These are phyloP conservation scores for Glarea lozoyensis DNA, from an alignment of 495 filamentous ascomycete genomes.

Conservation along the genomic window DNA sequence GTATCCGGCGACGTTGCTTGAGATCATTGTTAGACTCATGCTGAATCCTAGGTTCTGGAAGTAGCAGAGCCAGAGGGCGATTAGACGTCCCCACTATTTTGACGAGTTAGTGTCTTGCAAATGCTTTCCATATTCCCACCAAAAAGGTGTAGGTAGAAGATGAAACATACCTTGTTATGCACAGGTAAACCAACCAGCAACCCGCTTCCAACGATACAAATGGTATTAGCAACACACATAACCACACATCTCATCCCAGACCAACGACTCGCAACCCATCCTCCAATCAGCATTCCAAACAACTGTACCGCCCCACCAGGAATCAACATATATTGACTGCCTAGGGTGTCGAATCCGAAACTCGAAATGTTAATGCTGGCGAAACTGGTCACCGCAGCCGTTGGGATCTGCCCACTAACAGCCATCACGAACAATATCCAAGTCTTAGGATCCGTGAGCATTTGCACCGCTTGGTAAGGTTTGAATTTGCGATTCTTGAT, in stretches of 20 bases:
- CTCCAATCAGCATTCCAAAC: slow-evolving; percentile 37
- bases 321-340: slow-evolving; percentile 5
- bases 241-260: slow-evolving; percentile 3
- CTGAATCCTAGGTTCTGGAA: slow-evolving; percentile 24
- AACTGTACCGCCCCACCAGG: slow-evolving; percentile 41
- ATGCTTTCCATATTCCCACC: background rate
- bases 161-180: slow-evolving; percentile 7
- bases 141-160: no score
- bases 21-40: slow-evolving; percentile 25
- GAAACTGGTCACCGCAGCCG: slow-evolving; percentile 8
- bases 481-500: slow-evolving; percentile 50
- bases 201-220: slow-evolving; percentile 2
- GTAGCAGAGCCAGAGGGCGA: slow-evolving; percentile 26
- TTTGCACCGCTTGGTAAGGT: slow-evolving; percentile 34
- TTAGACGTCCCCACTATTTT: slow-evolving; percentile 8
- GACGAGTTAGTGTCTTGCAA: background rate
- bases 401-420: background rate
- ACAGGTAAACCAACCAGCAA: slow-evolving; percentile 5
- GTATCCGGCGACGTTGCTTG: slow-evolving; percentile 6
- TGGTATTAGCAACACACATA: slow-evolving; percentile 1
- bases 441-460: slow-evolving; percentile 49
- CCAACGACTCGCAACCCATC: slow-evolving; percentile 38
- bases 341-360: slow-evolving; percentile 6
- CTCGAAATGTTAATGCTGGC: slow-evolving; percentile 4
- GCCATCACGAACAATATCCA: slow-evolving; percentile 38